Base-by-base conservation (phyloP, 352 stramenopile genomes). In the Globisporangium orthogonon region DNA sequence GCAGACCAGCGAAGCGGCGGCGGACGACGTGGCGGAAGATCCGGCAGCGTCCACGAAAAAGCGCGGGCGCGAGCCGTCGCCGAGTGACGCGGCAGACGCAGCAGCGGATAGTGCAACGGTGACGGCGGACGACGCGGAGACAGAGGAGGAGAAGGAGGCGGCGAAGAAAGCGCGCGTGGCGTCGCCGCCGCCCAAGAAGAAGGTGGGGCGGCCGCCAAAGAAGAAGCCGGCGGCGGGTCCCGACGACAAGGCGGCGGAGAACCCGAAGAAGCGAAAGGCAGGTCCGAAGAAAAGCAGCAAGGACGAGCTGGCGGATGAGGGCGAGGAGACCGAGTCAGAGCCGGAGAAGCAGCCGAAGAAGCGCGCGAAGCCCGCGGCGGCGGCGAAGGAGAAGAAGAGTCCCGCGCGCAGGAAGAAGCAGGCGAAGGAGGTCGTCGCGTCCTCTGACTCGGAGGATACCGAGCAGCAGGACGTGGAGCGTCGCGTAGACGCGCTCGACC, bases 301-400 rank as follows among this genome's bases (percentile, higher is more conserved):
- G 39, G 52, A 54, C 14, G 52, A 52, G 9, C 6, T 17, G 7
- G 33, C 29, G 23, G 40, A n/a, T 4, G 29, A 44, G 9, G 71
- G 52, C 7, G 71, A 82, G 7, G 72, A 81, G 3, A 81, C 72
- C 1, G 74, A 82, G 58, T 82, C 72, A 10, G 73, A 85, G 56
- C 66, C 66, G 3, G 72, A 80, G 52, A 78, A 67, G 43, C 58
- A 77, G 56, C 63, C 72, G 9, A 77, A 74, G 55, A 85, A 85
- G 54, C 63, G 65, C 6, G 63, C 66, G 29, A 74, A 81, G 58
- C 66, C 56, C 23, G 51, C 48, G 33, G 40, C 50, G 33, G 40
- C 50, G 7, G 40, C 56, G 9, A 62, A 46, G 31, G 50, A 41
- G 44, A 83, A 67, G 65, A 67, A 63, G 58, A 71, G 47, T n/a